phyloP scores from a whole-genome alignment of 2,329 filamentous ascomycete genomes.

The Thermothelomyces thermophilus region DNA sequence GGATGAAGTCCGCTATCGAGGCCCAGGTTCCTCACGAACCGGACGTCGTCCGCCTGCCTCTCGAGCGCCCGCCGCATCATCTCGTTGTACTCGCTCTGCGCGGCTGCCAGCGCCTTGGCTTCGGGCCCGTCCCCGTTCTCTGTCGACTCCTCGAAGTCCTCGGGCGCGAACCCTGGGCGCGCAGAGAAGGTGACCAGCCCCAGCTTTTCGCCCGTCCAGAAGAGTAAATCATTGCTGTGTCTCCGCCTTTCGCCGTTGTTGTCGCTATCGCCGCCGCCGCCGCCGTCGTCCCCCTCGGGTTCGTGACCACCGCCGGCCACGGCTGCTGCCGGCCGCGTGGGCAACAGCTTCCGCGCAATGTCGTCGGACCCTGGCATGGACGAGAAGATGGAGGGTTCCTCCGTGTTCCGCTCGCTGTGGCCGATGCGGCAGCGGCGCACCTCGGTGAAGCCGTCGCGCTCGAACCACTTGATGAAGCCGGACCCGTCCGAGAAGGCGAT shows the following conservation, averaged over 20 bases:
- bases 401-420: slow-evolving; percentile 42
- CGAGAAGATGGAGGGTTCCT: slow-evolving; percentile 44
- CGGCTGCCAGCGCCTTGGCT: slow-evolving; percentile 41
- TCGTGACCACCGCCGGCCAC: slow-evolving; percentile 22
- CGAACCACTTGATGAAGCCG: slow-evolving; percentile 83
- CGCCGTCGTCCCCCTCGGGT: slow-evolving; percentile 15
- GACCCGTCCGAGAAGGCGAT: slow-evolving; percentile 79
- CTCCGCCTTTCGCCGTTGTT: not conserved
- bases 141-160: slow-evolving; percentile 43
- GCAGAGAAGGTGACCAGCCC: slow-evolving; percentile 63
- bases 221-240: slow-evolving; percentile 62
- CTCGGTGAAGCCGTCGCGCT: slow-evolving; percentile 68
- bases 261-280: slow-evolving; percentile 19
- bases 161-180: slow-evolving; percentile 40
- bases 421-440: slow-evolving; percentile 50
- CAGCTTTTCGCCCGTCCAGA: slow-evolving; percentile 84
- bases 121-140: slow-evolving; percentile 32
- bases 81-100: slow-evolving; percentile 51
- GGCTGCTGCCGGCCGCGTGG: slow-evolving; percentile 39
- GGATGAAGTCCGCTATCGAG: slow-evolving; percentile 32
- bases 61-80: slow-evolving; percentile 70
- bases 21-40: slow-evolving; percentile 63
- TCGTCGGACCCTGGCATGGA: slow-evolving; percentile 55
- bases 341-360: slow-evolving; percentile 72
- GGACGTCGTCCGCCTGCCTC: slow-evolving; percentile 70